phyloP scores from a whole-genome alignment of 2,329 filamentous ascomycete genomes.

The Cladosporium phlei region DNA sequence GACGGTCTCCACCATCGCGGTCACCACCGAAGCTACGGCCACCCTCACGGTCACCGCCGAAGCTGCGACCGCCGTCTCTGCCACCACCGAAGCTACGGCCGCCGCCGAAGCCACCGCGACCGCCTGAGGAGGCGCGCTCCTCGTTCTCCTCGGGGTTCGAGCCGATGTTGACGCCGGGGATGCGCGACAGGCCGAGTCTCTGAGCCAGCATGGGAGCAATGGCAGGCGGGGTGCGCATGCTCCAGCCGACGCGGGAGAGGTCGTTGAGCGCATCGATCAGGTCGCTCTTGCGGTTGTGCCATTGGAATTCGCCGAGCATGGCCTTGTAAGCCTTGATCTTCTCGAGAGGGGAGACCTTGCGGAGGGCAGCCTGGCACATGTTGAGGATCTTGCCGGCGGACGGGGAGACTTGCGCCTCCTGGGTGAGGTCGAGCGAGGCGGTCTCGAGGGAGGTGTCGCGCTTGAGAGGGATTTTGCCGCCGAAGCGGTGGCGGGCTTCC shows the following conservation, averaged over 20 bases:
- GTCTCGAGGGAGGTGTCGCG: slow-evolving; percentile 49
- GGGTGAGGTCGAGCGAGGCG: slow-evolving; percentile 45
- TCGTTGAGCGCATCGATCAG: slow-evolving; percentile 51
- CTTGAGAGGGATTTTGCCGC: slow-evolving; percentile 55
- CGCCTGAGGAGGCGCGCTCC: slow-evolving; percentile 2
- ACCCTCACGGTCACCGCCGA: slow-evolving; percentile 5
- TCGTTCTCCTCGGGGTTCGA: slow-evolving; percentile 13
- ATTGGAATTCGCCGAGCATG: slow-evolving; percentile 51
- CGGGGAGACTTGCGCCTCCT: slow-evolving; percentile 37
- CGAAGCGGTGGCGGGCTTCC: slow-evolving; percentile 49
- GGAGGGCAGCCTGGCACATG: slow-evolving; percentile 39
- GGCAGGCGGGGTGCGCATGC: slow-evolving; percentile 47
- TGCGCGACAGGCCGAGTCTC: slow-evolving; percentile 25
- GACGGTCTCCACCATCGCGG: too few relatives aligned
- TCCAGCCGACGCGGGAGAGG: slow-evolving; percentile 50
- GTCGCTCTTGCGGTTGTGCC: slow-evolving; percentile 33
- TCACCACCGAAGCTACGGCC: background rate
- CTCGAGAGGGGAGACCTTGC: slow-evolving; percentile 37
- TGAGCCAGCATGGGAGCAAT: slow-evolving; percentile 28
- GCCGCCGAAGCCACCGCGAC: slow-evolving; percentile 16
- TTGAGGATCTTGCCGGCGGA: slow-evolving; percentile 42
- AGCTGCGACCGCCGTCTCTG: slow-evolving; percentile 13
- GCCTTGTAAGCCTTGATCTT: slow-evolving; percentile 53
- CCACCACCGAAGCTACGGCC: slow-evolving; percentile 14
- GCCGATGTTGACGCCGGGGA: slow-evolving; percentile 30